phyloP scores from a whole-genome alignment of 78 protist genomes.

The Tieghemostelium lacteum region DNA sequence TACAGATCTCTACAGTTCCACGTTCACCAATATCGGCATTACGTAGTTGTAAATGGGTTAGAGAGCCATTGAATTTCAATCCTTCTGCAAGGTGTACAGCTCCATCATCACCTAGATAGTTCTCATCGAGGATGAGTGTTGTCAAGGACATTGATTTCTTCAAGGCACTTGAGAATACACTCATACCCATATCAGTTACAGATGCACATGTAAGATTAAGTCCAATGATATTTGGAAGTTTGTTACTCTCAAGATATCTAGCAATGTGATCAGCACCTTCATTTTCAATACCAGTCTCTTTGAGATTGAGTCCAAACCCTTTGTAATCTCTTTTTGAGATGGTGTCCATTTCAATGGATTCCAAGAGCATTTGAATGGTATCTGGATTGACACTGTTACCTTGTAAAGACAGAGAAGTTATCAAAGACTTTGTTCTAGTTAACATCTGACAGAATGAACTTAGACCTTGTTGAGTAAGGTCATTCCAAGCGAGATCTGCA shows the following conservation, averaged over 20 bases:
- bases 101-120: slow-evolving; percentile 75
- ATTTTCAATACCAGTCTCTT: slow-evolving; percentile 71
- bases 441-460: slow-evolving; percentile 16
- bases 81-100: slow-evolving; percentile 54
- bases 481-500: slow-evolving; percentile 73
- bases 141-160: slow-evolving; percentile 7
- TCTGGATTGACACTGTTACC: slow-evolving; percentile 35
- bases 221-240: slow-evolving; percentile 31
- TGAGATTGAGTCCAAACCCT: slow-evolving; percentile 63
- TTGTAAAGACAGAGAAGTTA: slow-evolving; percentile 36
- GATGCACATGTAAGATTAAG: slow-evolving; percentile 23
- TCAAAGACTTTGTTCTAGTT: background rate
- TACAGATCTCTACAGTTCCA: slow-evolving; percentile 47
- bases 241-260: slow-evolving; percentile 20
- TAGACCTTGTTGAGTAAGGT: slow-evolving; percentile 32
- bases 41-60: slow-evolving; percentile 49
- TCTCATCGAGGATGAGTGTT: slow-evolving; percentile 59
- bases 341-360: background rate
- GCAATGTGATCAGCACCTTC: slow-evolving; percentile 67
- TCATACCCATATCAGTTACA: slow-evolving; percentile 68
- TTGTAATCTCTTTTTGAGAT: slow-evolving; percentile 6
- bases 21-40: slow-evolving; percentile 64
- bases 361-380: slow-evolving; percentile 9
- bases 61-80: slow-evolving; percentile 33
- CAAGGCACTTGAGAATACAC: slow-evolving; percentile 1